These are phyloP conservation scores for Alternaria postmessia DNA, from an alignment of 2,329 filamentous ascomycete species.

Conservation along the genomic window DNA sequence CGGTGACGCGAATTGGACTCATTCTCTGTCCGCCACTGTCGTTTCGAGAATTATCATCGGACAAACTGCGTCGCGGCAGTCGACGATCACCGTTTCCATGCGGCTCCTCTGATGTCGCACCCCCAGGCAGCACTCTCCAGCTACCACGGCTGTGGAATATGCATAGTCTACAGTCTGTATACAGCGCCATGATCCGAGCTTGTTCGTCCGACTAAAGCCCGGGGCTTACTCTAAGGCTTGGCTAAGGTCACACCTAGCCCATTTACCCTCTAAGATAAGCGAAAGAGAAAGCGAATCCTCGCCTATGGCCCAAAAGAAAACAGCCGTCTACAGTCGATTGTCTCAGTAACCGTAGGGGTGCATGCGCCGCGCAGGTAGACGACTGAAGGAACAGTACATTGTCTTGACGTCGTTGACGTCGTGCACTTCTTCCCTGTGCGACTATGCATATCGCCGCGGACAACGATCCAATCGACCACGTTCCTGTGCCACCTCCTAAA, in stretches of 20 bases:
- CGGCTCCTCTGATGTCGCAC: conserved; percentile 2
- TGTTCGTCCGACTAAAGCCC: conserved; percentile 7
- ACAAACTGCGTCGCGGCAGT: not conserved
- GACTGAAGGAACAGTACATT: not conserved
- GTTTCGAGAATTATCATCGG: not conserved
- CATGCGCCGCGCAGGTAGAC: not conserved
- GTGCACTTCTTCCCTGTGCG: not conserved
- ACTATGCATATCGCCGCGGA: not conserved
- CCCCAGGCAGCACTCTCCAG: not conserved
- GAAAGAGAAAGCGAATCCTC: conserved; percentile 1
- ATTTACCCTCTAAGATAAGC: conserved; percentile 5
- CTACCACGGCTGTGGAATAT: not conserved
- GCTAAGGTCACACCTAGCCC: conserved; percentile 1
- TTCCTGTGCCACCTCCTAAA: not conserved
- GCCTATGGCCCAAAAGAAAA: not conserved
- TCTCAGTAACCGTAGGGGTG: not conserved
- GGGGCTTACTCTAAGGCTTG: not conserved
- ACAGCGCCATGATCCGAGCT: not conserved
- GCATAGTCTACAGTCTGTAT: not conserved
- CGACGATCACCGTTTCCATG: not conserved
- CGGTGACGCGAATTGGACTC: conserved; percentile 4
- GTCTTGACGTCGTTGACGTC: not conserved
- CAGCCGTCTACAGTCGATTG: not conserved
- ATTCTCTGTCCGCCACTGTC: conserved; percentile 1
- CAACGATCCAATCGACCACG: not conserved